Evolutionary conservation across 176 grass and related monocot genomes (phyloP), one percentile per base, ranked within the genome.

Genomic region (Avena sativa): DNA sequence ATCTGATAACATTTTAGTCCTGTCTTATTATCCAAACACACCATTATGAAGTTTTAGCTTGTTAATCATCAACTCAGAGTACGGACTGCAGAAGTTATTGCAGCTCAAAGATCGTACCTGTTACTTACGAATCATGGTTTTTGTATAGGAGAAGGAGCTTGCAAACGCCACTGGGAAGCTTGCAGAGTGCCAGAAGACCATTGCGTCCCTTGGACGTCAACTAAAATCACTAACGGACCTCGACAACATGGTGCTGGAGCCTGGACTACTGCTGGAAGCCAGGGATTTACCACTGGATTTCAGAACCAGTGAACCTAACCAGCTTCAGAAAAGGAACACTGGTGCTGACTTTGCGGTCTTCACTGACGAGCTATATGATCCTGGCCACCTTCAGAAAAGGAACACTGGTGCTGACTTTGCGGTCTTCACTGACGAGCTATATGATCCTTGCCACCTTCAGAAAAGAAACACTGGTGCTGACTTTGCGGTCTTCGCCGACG

Each of bases 101-200:
- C 64, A 79, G 51, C 34, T 71, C 55, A 79, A 26, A 25, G 49
- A 34, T 86, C 56, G 10, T 71, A 30, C 50, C 11, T n/a, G 12
- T 60, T 80, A 70, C 80, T 2, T 83, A 77, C n/a, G 15, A 60
- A 86, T 73, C n/a, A 26, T 56, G 62, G 9, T 89, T 12, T 74
- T 87, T 92, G 15, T 87, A 67, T 84, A 99, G 97, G 97, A 96
- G 83, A 99, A 93, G 86, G 97, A 99, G 83, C 92, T 94, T 20
- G 89, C 89, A 3, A 86, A 79, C 16, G 96, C 94, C 68, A 94
- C 92, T 20, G 97, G 91, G 69, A 99, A 99, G 88, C 88, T 99
- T n/a, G 85, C 89, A 14, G 94, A 96, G 63, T 99, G 97, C 88
- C 97, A 96, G 83, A 99, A 96, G 85, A 99, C 97, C 53, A 99